phyloP scores from a whole-genome alignment of 352 stramenopile species.

The Pythium insidiosum region DNA sequence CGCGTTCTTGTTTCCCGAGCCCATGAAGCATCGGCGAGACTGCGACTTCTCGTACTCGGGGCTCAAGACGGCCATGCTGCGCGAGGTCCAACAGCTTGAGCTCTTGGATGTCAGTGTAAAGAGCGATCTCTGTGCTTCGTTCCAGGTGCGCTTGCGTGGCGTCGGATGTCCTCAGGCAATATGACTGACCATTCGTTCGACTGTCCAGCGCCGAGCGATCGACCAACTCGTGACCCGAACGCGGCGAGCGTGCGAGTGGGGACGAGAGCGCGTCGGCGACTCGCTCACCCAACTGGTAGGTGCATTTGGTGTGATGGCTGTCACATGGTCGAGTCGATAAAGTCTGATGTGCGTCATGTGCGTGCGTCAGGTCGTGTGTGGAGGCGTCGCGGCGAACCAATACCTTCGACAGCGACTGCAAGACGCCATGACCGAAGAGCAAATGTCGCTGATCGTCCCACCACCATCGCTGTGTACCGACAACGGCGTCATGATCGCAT shows the following conservation, averaged over 20 bases:
- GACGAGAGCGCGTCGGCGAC: conserved; percentile 33
- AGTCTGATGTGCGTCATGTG: no score
- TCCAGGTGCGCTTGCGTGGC: conserved; percentile 81
- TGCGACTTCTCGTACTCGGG: conserved; percentile 98
- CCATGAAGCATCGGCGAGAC: conserved; percentile 87
- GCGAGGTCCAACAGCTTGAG: conserved; percentile 51
- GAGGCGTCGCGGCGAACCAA: conserved; percentile 96
- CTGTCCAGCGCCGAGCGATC: conserved; percentile 64
- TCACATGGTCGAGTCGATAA: neutral
- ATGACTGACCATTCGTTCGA: no score
- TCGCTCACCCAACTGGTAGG: conserved; percentile 69
- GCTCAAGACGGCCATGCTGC: conserved; percentile 95
- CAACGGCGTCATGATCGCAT: conserved; percentile 97
- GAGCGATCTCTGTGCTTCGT: conserved; percentile 91
- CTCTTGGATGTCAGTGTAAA: conserved; percentile 17
- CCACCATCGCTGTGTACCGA: conserved; percentile 94
- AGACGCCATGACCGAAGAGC: conserved; percentile 35
- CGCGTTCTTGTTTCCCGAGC: conserved; percentile 87
- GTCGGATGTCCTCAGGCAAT: no score
- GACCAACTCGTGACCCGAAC: conserved; percentile 88
- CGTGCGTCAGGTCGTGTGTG: conserved; percentile 84
- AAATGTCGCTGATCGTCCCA: conserved; percentile 36
- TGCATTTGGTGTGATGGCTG: conserved; percentile 3
- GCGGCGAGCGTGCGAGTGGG: conserved; percentile 82
- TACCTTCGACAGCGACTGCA: conserved; percentile 88